Conservation (phyloP, 768 basidiomycete genomes). For the Kwoniella shandongensis region DNA sequence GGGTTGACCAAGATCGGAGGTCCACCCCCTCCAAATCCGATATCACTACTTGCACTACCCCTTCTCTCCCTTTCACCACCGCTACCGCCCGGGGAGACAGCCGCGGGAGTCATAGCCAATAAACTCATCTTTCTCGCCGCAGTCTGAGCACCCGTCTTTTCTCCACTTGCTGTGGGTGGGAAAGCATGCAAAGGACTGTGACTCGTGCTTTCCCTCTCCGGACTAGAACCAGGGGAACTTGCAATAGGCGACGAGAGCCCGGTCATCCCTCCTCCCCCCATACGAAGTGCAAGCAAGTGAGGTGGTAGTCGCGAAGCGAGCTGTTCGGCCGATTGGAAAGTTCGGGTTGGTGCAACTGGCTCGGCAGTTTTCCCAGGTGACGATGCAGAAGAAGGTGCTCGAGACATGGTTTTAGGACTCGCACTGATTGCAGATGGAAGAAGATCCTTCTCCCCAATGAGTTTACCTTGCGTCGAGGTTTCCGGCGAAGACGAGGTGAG, state of each 20-base stretch:
- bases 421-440: constrained; percentile 10
- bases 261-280: constrained; percentile 20
- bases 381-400: constrained; percentile 31
- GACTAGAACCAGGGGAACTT: constrained; percentile 33
- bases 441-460: constrained; percentile 7
- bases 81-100: background rate
- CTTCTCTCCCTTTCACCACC: constrained; percentile 2
- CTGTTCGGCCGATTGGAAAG: constrained; percentile 49
- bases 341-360: constrained; percentile 9
- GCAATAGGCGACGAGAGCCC: constrained; percentile 34
- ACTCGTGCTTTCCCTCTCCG: constrained; percentile 25
- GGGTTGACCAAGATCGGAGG: constrained; percentile 62
- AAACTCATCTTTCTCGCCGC: constrained; percentile 25
- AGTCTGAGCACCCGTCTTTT: background rate
- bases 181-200: constrained; percentile 11
- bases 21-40: constrained; percentile 17
- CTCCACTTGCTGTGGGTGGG: constrained; percentile 10
- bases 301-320: constrained; percentile 60
- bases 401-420: constrained; percentile 20
- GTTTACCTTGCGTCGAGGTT: constrained; percentile 6
- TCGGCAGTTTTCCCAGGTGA: background rate
- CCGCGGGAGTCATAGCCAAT: constrained; percentile 46
- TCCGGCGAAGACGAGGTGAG: constrained; percentile 35
- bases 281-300: constrained; percentile 59
- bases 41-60: constrained; percentile 8